Percentiles rank a stretch among this genome's conserved stretches.
These are phyloP conservation scores for Cardamine resedifolia DNA, from an alignment of 345 rosid genomes.

Conservation along the genomic window DNA sequence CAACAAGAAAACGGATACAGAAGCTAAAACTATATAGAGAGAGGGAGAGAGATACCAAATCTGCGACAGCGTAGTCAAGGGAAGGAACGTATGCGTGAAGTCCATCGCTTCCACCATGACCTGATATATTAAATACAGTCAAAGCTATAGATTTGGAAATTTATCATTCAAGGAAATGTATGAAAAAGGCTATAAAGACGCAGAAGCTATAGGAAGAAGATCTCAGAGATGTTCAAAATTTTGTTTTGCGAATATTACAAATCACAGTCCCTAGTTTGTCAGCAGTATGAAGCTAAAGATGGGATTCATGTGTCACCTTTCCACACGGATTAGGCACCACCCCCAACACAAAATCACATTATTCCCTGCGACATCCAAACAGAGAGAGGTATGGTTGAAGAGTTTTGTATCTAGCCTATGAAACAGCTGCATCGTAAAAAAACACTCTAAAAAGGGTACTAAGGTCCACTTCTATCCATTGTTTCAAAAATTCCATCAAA, in stretches of 20 bases:
- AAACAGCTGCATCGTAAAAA: slow-evolving; percentile 30
- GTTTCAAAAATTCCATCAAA: background rate
- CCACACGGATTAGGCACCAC: slow-evolving; percentile 51
- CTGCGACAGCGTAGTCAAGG: slow-evolving; percentile 70
- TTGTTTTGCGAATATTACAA: background rate
- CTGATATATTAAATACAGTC: slow-evolving; percentile 37
- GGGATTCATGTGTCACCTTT: slow-evolving; percentile 61
- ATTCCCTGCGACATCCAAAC: slow-evolving; percentile 73
- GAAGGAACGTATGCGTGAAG: slow-evolving; percentile 90
- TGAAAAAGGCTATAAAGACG: background rate
- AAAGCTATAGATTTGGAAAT: background rate
- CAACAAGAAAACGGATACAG: background rate
- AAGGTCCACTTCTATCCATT: background rate
- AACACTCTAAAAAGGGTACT: background rate
- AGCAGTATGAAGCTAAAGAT: slow-evolving; percentile 33
- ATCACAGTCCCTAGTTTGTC: slow-evolving; percentile 17
- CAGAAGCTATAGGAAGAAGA: background rate
- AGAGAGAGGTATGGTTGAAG: slow-evolving; percentile 57
- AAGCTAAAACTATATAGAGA: background rate
- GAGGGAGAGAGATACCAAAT: slow-evolving; percentile 51
- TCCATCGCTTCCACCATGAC: slow-evolving; percentile 97
- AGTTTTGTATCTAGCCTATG: slow-evolving; percentile 39
- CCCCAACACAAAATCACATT: slow-evolving; percentile 45
- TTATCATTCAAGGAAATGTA: background rate
- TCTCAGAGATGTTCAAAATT: background rate